Base-by-base conservation (phyloP, 257 asterid genomes). In the Przewalskia tangutica region DNA sequence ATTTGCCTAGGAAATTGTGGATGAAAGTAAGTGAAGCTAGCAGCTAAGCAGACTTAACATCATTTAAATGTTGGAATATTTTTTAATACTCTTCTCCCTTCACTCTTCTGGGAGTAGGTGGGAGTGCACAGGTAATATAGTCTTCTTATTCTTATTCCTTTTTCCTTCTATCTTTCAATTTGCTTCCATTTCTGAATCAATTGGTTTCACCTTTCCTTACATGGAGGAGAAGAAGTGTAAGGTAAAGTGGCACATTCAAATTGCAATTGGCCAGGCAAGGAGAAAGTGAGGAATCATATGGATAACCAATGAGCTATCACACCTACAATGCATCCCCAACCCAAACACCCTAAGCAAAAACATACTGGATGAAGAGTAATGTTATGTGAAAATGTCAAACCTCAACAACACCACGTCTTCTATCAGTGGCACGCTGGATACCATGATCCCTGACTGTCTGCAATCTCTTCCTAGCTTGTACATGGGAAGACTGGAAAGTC, bases 391-490 rank as follows among this genome's bases (percentile, higher is more conserved):
- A 27, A 13, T 18, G 23, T 27, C 80, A 75, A 64, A 96, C 99
- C 99, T 96, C 99, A 85, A 96, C 95, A 83, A 96, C 90, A 32
- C 99, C 98, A 77, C 98, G 98, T 82, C 99, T 93, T n/a, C 98
- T 92, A 75, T 96, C 99, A 76, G 97, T 96, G 82, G 99, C 91
- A 88, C 92, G 89, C 81, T 91, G 97, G 84, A 94, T 87, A 84
- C 92, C 90, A 42, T 92, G 90, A 51, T 93, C 99, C 91, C 88
- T 95, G 77, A 88, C 91, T 80, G 70, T 81, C 83, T 90, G 97
- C 86, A 82, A 80, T 84, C 93, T 92, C 83, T 93, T 89, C 66
- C 95, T 91, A 62, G 97, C 86, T 82, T 81, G 88, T 66, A 71
- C 51, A 85, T 60, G 63, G 65, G 92, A 82, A 80, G 88, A 85